Evolutionary conservation across 306 rosid species (phyloP).

Genomic region (Vachellia pachyceras): DNA sequence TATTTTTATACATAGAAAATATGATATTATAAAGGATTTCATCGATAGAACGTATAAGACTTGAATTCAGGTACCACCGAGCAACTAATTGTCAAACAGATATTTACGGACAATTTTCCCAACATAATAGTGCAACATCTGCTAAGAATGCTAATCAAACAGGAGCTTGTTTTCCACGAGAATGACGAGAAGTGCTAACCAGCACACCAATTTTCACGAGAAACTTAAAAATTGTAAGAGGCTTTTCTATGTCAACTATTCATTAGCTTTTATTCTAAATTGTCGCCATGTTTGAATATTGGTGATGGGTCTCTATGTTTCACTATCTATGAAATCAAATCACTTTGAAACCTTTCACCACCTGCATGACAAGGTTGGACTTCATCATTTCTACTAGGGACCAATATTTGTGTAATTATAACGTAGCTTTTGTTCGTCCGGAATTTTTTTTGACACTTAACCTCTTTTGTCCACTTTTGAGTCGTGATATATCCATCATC

Average conservation of each 20-base stretch:
- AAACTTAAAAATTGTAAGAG: background rate
- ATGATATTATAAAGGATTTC: too few species aligned
- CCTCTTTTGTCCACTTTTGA: background rate
- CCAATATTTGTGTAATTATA: background rate
- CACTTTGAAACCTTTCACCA: background rate
- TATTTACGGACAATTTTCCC: too few species aligned
- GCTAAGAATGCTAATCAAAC: too few species aligned
- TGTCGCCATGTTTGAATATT: background rate
- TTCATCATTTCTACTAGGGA: background rate
- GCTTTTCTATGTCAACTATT: background rate
- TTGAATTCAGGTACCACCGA: too few species aligned
- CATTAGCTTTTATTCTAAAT: background rate
- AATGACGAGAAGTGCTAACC: background rate
- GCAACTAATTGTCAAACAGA: too few species aligned
- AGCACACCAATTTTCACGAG: background rate
- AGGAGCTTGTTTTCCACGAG: conserved; percentile 6
- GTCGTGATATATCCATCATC: background rate
- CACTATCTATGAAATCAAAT: background rate
- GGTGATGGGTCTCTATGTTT: background rate
- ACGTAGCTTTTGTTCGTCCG: background rate
- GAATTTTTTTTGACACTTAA: background rate
- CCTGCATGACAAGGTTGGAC: background rate
- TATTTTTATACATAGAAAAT: too few species aligned
- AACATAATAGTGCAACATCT: too few species aligned
- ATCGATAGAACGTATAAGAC: too few species aligned